Base-by-base conservation (phyloP, 2,329 filamentous ascomycete genomes). In the Trichoderma sp. region DNA sequence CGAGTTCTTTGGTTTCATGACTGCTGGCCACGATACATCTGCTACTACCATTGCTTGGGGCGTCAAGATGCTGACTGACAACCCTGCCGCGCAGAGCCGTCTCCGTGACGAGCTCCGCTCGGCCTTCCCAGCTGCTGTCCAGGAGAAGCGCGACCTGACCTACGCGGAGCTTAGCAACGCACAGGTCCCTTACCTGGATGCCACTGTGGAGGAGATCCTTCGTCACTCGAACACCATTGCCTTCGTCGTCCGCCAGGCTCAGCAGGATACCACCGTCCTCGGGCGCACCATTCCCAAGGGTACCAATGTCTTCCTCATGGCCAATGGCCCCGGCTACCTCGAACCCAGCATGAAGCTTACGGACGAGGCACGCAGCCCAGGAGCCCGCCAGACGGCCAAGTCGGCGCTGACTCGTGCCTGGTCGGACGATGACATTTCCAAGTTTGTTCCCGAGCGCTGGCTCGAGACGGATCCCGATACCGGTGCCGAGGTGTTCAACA, bases 371-470 rank as follows among this genome's bases (percentile, higher is more conserved):
- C 24, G 38, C 63, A 2, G 77, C 84, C 2, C 73, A 77, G 11
- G 83, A 83, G 71, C 59, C 24, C 59, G 62, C n/a, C 71, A 65
- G 38, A 63, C 45, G 9, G 59, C 62, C 14, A 73, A 33, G 18
- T 45, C 53, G 21, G 71, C 38, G 12, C 71, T 63, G 71, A 38
- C 59, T 6, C 16, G 56, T 31, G 45, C 71, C 38, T 85, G 83
- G 83, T 81, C 82, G 8, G 77, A 78, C 33, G 35, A 73, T 16
- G 80, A 82, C 63, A 77, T 83, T 4, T 77, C 53, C 1, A 75
- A 74, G 18, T 86, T 85, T 78, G 76, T 77, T 41, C 85, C 85
- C 1, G 83, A 85, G 75, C 78, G 85, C 16, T 86, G 84, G 84
- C 80, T 85, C 45, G 71, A 65, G 59, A 35, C n/a, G 38, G 77